A percentile compares a stretch with the other conserved stretches of the same genome.
These are phyloP conservation scores for Neobulgaria alba DNA, from an alignment of 2,329 filamentous ascomycete species.

Conservation along the genomic window DNA sequence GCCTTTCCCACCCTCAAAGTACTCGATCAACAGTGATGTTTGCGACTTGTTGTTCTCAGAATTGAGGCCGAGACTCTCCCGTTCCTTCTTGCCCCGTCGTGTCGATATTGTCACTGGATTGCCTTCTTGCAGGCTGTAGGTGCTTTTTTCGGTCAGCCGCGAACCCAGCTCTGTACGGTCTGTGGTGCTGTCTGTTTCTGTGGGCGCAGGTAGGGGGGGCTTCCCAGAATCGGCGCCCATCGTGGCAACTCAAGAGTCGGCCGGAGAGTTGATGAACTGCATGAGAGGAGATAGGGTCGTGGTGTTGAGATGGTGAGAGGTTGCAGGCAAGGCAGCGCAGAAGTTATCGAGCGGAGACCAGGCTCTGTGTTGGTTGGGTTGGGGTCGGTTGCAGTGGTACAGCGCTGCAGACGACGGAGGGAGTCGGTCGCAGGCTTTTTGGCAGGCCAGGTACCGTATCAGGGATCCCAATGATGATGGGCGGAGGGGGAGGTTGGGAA, in stretches of 20 bases:
- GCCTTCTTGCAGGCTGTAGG: constrained; percentile 74
- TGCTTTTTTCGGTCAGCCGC: constrained; percentile 47
- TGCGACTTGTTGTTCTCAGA: constrained; percentile 50
- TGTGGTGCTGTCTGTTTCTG: constrained; percentile 57
- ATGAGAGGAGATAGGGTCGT: constrained; percentile 15
- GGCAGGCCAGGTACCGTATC: neutral
- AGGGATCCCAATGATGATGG: constrained; percentile 1
- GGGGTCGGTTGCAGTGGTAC: neutral
- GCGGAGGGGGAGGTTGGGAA: too few relatives aligned
- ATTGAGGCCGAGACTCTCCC: constrained; percentile 33
- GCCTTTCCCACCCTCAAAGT: constrained; percentile 60
- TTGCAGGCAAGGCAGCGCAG: neutral
- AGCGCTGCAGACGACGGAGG: neutral
- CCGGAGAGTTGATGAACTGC: constrained; percentile 14
- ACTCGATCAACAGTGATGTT: constrained; percentile 67
- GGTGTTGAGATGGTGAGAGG: constrained; percentile 2
- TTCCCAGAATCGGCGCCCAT: constrained; percentile 35
- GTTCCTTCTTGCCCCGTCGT: constrained; percentile 50
- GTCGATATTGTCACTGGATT: constrained; percentile 90
- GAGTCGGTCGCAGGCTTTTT: neutral
- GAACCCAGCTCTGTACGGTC: constrained; percentile 54
- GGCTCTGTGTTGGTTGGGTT: neutral
- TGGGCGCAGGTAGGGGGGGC: constrained; percentile 69
- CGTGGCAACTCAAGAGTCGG: constrained; percentile 18
- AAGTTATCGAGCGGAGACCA: neutral